Percentiles rank a stretch among this genome's conserved stretches.
Conservation (phyloP, 2,329 filamentous ascomycete species). For the Trichoderma lentiforme region DNA sequence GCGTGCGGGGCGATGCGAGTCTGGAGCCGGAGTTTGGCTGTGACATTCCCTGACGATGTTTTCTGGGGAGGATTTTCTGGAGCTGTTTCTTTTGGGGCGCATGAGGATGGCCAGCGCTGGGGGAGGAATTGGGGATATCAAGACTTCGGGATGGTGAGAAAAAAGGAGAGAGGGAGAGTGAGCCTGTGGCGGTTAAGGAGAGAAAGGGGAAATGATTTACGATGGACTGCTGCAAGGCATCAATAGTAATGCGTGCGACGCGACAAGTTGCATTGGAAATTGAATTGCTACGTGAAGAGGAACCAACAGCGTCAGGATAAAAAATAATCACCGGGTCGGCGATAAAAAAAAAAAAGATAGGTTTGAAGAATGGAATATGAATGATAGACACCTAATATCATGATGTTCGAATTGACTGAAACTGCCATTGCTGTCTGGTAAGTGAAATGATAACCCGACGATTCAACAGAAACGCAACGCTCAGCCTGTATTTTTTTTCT, state of each 20-base stretch:
- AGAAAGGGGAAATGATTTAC: slow-evolving; percentile 10
- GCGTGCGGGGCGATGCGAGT: slow-evolving; percentile 13
- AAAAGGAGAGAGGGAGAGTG: not conserved
- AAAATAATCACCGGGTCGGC: not conserved
- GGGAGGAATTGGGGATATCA: not conserved
- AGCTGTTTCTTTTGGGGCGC: not conserved
- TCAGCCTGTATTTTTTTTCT: not conserved
- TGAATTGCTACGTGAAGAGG: not conserved
- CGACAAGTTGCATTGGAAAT: not conserved
- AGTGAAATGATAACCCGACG: not conserved
- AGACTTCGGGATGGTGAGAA: not conserved
- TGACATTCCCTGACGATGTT: slow-evolving; percentile 7
- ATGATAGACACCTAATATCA: not conserved
- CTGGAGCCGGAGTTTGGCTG: not conserved
- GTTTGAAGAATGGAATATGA: not conserved
- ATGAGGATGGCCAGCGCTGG: not conserved
- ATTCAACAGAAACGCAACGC: not conserved
- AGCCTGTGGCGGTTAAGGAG: not conserved
- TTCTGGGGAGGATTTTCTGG: not conserved
- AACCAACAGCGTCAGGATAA: not conserved
- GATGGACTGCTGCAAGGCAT: not conserved
- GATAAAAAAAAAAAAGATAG: not conserved
- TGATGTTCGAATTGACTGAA: not conserved
- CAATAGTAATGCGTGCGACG: not conserved
- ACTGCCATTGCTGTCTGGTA: not conserved